phyloP scores from a whole-genome alignment of 2,329 filamentous ascomycete genomes.

The Sclerotinia borealis region DNA sequence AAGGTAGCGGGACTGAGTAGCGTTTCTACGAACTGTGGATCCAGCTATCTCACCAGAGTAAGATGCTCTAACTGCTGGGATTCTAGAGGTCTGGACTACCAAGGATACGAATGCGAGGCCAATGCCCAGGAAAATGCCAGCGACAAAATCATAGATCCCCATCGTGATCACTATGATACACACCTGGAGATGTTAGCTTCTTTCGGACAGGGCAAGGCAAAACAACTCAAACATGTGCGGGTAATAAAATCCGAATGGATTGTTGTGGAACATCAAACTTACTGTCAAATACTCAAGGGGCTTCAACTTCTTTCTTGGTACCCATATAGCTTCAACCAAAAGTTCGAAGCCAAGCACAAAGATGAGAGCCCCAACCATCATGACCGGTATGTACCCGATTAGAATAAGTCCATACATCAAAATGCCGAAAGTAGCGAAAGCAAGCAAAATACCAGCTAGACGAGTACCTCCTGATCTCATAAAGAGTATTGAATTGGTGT shows the following conservation, averaged over 20 bases:
- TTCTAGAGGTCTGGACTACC: constrained; percentile 83
- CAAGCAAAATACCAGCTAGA: constrained; percentile 79
- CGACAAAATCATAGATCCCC: constrained; percentile 94
- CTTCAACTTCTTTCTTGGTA: constrained; percentile 83
- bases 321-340: constrained; percentile 79
- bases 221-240: not conserved
- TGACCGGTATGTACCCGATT: constrained; percentile 91
- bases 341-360: constrained; percentile 93
- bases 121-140: constrained; percentile 88
- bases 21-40: constrained; percentile 87
- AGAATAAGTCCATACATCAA: constrained; percentile 80
- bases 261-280: constrained; percentile 26
- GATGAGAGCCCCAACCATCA: constrained; percentile 93
- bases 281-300: constrained; percentile 82
- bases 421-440: constrained; percentile 70
- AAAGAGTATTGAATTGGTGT: constrained; percentile 96
- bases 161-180: constrained; percentile 88
- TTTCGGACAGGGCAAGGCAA: not conserved
- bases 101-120: constrained; percentile 85
- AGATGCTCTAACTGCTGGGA: constrained; percentile 82
- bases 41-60: constrained; percentile 85
- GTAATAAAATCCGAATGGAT: not conserved
- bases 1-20: constrained; percentile 80
- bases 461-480: constrained; percentile 85
- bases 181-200: constrained; percentile 44